Percentiles rank a stretch among this genome's conserved stretches.
Conservation (phyloP, 1,284 basidiomycete genomes). For the Bjerkandera adusta region DNA sequence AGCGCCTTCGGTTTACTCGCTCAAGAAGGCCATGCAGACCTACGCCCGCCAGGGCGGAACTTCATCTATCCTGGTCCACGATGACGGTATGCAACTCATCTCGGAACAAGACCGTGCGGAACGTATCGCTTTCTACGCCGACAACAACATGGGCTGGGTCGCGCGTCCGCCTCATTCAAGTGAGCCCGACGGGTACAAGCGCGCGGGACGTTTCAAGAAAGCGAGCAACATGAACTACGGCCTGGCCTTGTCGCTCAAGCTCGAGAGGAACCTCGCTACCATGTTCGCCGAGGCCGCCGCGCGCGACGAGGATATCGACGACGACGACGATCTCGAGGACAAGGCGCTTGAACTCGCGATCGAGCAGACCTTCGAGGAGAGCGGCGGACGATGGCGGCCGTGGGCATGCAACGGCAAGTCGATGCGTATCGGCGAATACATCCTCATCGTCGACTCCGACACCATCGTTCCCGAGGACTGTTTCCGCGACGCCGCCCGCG, state of each 20-base stretch:
- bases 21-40: slow-evolving; percentile 86
- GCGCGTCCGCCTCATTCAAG: slow-evolving; percentile 49
- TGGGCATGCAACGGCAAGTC: slow-evolving; percentile 65
- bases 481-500: slow-evolving; percentile 80
- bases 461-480: slow-evolving; percentile 88
- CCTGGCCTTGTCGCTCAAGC: slow-evolving; percentile 45
- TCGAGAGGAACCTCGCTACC: slow-evolving; percentile 46
- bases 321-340: slow-evolving; percentile 52
- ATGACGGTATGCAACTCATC: slow-evolving; percentile 60
- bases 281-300: slow-evolving; percentile 41
- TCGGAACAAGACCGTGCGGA: slow-evolving; percentile 34
- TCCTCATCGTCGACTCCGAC: slow-evolving; percentile 77
- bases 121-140: slow-evolving; percentile 47
- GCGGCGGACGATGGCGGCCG: slow-evolving; percentile 50
- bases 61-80: slow-evolving; percentile 73
- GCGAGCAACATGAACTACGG: slow-evolving; percentile 61
- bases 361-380: slow-evolving; percentile 65
- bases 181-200: slow-evolving; percentile 43
- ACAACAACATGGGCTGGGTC: slow-evolving; percentile 54
- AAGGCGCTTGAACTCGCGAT: slow-evolving; percentile 45
- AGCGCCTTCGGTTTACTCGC: slow-evolving; percentile 72
- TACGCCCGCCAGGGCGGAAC: slow-evolving; percentile 83
- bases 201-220: slow-evolving; percentile 63
- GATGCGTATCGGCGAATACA: slow-evolving; percentile 59
- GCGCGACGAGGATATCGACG: slow-evolving; percentile 26